These are phyloP conservation scores for Venturia pyrina DNA, from an alignment of 2,329 filamentous ascomycete genomes.

Conservation along the genomic window DNA sequence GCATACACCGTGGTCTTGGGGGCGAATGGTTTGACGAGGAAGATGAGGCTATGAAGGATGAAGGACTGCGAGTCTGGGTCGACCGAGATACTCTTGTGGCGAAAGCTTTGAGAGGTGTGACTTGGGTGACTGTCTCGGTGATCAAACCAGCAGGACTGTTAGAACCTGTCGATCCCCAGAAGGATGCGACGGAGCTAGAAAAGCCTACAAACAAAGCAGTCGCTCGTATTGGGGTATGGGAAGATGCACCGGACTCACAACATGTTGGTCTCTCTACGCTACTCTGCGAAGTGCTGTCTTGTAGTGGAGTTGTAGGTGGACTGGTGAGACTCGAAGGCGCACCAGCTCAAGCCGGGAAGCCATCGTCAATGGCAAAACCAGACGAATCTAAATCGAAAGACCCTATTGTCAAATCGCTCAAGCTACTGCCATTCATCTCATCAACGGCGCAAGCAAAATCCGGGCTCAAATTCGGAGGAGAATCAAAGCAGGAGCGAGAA, in stretches of 20 bases:
- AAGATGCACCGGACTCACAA: conserved; percentile 73
- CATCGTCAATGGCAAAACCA: conserved; percentile 36
- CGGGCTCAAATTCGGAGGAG: conserved; percentile 74
- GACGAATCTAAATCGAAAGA: conserved; percentile 29
- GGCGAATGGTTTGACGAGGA: conserved; percentile 72
- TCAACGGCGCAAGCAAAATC: conserved; percentile 21
- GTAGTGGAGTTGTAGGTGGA: conserved; percentile 67
- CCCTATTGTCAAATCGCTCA: conserved; percentile 53
- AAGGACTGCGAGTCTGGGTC: conserved; percentile 68
- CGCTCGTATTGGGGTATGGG: conserved; percentile 67
- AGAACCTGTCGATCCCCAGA: conserved; percentile 60
- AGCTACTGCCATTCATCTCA: conserved; percentile 64
- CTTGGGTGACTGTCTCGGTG: conserved; percentile 75
- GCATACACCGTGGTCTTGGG: conserved; percentile 60
- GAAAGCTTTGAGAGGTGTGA: conserved; percentile 64
- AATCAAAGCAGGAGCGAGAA: conserved; percentile 73
- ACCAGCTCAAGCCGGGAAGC: conserved; percentile 57
- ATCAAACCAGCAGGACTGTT: conserved; percentile 72
- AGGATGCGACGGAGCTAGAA: conserved; percentile 51
- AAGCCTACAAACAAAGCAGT: conserved; percentile 58
- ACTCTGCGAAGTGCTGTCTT: conserved; percentile 64
- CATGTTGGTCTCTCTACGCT: conserved; percentile 69
- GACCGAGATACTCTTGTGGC: conserved; percentile 66
- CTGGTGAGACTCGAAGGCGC: conserved; percentile 82
- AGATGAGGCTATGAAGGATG: conserved; percentile 17